Evolutionary conservation across 192 early-diverging fungal species (phyloP), one percentile per base, ranked within the genome.

Genomic region (Linnemannia exigua): DNA sequence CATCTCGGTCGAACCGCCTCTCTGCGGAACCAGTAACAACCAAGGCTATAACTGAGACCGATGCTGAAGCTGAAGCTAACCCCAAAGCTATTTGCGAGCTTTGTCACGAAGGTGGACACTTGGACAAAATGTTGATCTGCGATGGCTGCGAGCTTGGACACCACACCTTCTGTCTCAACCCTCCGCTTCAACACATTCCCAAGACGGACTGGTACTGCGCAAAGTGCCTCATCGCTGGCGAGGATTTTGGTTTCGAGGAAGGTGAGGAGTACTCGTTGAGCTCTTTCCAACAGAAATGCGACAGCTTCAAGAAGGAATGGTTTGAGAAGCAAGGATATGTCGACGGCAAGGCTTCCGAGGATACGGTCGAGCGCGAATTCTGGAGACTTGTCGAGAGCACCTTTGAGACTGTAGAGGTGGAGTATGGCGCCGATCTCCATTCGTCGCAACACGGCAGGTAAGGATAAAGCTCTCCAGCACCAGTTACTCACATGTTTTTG

Each of bases 401-500:
- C 2, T 95, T 95, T 76, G 95, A 98, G 77, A 94, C 95, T 51
- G 94, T 97, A 5, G 95, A 98, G 76, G 97, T 99, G 1, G 97
- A 98, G 87, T 99, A 99, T 77, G 98, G 98, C 19, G 98, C 98
- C 3, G 98, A 99, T 81, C 84, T 98, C 73, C 97, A 98, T 82
- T 94, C 96, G 20, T 94, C 95, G 22, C 91, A 95, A 75, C 96
- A 98, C 81, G 98, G 98, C 84, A 97, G 95, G 94, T 95, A 86
- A 74, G 37, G 95, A 93, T 95, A 86, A 74, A 9, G 14, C 20
- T 25, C n/a, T n/a, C n/a, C n/a, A n/a, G n/a, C n/a, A n/a, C 15
- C 12, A 41, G 68, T 3, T 11, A 22, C 9, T 41, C 4, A 25
- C 20, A 12, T 19, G 37, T 22, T 17, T 33, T n/a, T 20, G n/a